Evolutionary conservation across 805 yeast genomes (phyloP).

Genomic region (Lachancea dasiensis): DNA sequence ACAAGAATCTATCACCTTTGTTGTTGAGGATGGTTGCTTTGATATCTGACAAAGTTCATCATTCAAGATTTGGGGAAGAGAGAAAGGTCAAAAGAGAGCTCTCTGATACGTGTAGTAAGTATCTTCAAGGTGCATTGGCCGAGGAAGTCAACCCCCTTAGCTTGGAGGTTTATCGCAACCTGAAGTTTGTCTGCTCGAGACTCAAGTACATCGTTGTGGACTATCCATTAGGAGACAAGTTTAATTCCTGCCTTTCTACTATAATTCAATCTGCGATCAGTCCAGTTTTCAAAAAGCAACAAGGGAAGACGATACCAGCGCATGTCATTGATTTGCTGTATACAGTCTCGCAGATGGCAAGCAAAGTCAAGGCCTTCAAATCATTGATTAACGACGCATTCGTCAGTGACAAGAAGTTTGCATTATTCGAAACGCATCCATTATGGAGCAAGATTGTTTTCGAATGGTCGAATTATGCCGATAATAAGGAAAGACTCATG

Average conservation of each 20-base stretch:
- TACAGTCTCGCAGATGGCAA: constrained; percentile 24
- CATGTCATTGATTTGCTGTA: constrained; percentile 43
- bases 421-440: constrained; percentile 13
- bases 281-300: constrained; percentile 46
- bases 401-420: constrained; percentile 40
- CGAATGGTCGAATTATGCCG: constrained; percentile 51
- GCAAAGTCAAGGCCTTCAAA: constrained; percentile 55
- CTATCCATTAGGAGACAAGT: constrained; percentile 44
- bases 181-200: constrained; percentile 16
- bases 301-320: constrained; percentile 33
- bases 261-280: constrained; percentile 48
- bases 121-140: constrained; percentile 29
- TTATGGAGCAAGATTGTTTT: constrained; percentile 52
- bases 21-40: constrained; percentile 47
- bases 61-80: constrained; percentile 55
- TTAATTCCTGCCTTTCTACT: constrained; percentile 41
- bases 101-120: constrained; percentile 39
- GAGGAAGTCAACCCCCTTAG: constrained; percentile 19
- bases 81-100: constrained; percentile 53
- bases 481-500: constrained; percentile 49
- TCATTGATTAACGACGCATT: constrained; percentile 56
- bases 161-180: constrained; percentile 11
- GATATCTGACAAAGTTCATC: constrained; percentile 51
- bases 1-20: constrained; percentile 45
- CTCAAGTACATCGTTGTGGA: constrained; percentile 23